These are phyloP conservation scores for Phytophthora foliorum DNA, from an alignment of 352 stramenopile genomes.

Conservation along the genomic window DNA sequence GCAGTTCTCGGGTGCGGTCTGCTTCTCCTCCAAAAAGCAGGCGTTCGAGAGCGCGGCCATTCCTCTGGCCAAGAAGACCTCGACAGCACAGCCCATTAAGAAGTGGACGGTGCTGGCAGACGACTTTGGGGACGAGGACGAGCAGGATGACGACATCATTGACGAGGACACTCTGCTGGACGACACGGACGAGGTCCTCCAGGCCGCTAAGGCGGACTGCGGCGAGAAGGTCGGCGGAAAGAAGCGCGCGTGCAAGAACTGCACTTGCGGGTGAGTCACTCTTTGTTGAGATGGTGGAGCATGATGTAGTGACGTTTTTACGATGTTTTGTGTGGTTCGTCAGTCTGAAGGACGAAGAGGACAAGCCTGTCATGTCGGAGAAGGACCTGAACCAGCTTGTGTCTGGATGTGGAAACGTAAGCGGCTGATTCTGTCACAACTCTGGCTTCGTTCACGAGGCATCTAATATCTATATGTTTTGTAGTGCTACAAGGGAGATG, in stretches of 20 bases:
- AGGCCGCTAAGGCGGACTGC: slow-evolving; percentile 76
- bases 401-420: slow-evolving; percentile 88
- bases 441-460: not conserved
- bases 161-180: slow-evolving; percentile 89
- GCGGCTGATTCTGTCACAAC: not conserved
- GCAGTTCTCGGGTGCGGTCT: slow-evolving; percentile 44
- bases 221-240: slow-evolving; percentile 90
- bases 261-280: slow-evolving; percentile 92
- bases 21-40: slow-evolving; percentile 77
- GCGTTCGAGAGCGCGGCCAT: slow-evolving; percentile 64
- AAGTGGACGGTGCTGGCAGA: slow-evolving; percentile 83
- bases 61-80: slow-evolving; percentile 55
- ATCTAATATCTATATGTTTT: slow-evolving; percentile 39
- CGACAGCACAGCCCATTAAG: slow-evolving; percentile 46
- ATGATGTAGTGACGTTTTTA: not conserved
- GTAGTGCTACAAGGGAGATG: slow-evolving; percentile 97
- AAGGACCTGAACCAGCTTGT: slow-evolving; percentile 81
- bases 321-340: slow-evolving; percentile 5
- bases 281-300: not conserved
- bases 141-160: slow-evolving; percentile 79
- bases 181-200: slow-evolving; percentile 85
- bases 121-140: slow-evolving; percentile 65
- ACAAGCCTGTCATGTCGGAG: slow-evolving; percentile 80
- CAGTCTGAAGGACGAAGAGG: slow-evolving; percentile 77
- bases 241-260: slow-evolving; percentile 96